Base-by-base conservation (phyloP, 768 basidiomycete species). In the Boletus huronensis region DNA sequence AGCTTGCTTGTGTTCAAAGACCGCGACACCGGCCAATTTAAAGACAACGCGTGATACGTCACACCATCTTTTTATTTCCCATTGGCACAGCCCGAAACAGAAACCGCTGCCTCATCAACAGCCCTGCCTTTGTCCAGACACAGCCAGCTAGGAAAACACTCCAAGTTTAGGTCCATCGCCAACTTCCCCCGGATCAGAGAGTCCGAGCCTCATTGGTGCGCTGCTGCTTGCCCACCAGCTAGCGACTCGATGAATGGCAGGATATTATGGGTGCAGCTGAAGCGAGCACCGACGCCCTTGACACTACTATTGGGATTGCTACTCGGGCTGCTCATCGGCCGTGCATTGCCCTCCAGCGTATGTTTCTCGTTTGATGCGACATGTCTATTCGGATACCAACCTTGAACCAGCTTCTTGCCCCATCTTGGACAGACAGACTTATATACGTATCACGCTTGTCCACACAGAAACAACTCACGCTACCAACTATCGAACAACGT, bases 401-500 rank as follows among this genome's bases (percentile, higher is more conserved):
- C 13, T 44, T 52, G 23, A 41, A 43, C 43, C 43, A 70, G 70
- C 38, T 70, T 35, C 58, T 61, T 39, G 32, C 61, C 66, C 65
- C 74, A 2, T 70, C 78, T 16, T 88, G 86, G 84, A 73, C 80
- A 42, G 80, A 78, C 66, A 74, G 79, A 4, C 79, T 80, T 34
- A 72, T 81, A 54, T 74, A 70, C 40, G 66, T 68, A 7, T 74
- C 76, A 3, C 79, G 79, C 65, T 70, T 80, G 61, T 75, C 82
- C 52, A 79, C 80, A 46, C 81, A 80, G 29, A 82, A 87, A 53
- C 80, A 82, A 16, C 78, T 91, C 42, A 79, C 83, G 26, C 77
- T 90, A 1, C 96, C 96, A 1, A 90, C 89, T 0, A 69, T 87
- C 13, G 85, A 88, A 42, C 93, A 98, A 71, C 87, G 97, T 14